Evolutionary conservation across 805 yeast genomes (phyloP).

Genomic region (Yamadazyma tumulicola): DNA sequence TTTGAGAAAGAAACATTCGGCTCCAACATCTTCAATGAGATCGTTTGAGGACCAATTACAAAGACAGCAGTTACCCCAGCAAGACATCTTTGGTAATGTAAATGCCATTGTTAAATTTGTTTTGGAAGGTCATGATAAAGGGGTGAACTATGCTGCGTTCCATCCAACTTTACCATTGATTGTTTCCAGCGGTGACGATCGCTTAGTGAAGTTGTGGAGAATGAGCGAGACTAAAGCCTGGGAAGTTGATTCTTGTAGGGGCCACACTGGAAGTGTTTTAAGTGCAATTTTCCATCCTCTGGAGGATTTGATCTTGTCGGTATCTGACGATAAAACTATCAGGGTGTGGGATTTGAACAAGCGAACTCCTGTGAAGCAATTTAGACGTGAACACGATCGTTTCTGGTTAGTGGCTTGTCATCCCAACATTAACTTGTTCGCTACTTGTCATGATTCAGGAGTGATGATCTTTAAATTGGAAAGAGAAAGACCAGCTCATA

Average conservation of each 20-base stretch:
- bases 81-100: slow-evolving; percentile 90
- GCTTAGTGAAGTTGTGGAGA: slow-evolving; percentile 94
- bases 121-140: slow-evolving; percentile 96
- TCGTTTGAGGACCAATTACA: slow-evolving; percentile 52
- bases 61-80: slow-evolving; percentile 70
- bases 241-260: slow-evolving; percentile 98
- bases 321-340: slow-evolving; percentile 92
- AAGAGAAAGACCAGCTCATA: slow-evolving; percentile 94
- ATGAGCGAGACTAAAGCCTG: slow-evolving; percentile 97
- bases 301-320: slow-evolving; percentile 88
- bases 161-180: slow-evolving; percentile 95
- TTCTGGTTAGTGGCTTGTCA: slow-evolving; percentile 92
- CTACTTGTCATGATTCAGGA: slow-evolving; percentile 95
- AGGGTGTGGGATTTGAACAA: slow-evolving; percentile 96
- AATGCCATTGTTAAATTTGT: slow-evolving; percentile 95
- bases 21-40: slow-evolving; percentile 48
- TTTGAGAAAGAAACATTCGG: slow-evolving; percentile 90
- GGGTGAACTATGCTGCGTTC: slow-evolving; percentile 98
- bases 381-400: slow-evolving; percentile 89
- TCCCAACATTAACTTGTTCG: slow-evolving; percentile 87
- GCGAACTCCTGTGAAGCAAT: slow-evolving; percentile 89
- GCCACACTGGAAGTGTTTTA: slow-evolving; percentile 91
- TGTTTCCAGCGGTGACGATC: slow-evolving; percentile 94
- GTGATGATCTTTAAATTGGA: slow-evolving; percentile 96
- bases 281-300: slow-evolving; percentile 90